These are phyloP conservation scores for Pleurotus cornucopiae DNA, from an alignment of 768 basidiomycete species.

Conservation along the genomic window DNA sequence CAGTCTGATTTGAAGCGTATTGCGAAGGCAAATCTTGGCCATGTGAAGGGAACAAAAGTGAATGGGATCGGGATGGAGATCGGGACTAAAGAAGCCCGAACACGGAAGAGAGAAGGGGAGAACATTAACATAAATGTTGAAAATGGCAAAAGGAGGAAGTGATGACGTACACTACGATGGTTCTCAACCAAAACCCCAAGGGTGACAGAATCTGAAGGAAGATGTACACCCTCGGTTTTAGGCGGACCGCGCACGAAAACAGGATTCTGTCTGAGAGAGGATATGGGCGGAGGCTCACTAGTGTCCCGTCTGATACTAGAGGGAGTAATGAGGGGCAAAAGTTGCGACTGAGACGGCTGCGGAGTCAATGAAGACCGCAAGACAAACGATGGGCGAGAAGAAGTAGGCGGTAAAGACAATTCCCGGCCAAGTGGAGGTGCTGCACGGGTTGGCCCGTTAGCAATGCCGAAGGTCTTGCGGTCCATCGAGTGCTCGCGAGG, in stretches of 20 bases:
- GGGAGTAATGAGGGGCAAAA: not conserved
- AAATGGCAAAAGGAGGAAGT: constrained; percentile 1
- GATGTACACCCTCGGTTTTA: constrained; percentile 21
- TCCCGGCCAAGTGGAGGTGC: constrained; percentile 31
- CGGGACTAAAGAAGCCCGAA: constrained; percentile 28
- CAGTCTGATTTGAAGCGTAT: not conserved
- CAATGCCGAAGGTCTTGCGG: constrained; percentile 13
- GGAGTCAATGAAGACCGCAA: constrained; percentile 72
- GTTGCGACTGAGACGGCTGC: constrained; percentile 34
- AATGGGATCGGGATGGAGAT: constrained; percentile 49
- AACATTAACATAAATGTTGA: not conserved
- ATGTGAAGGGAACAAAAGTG: constrained; percentile 40
- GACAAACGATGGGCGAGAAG: constrained; percentile 48
- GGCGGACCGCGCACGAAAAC: constrained; percentile 64
- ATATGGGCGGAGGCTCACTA: constrained; percentile 70
- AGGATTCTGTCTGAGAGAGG: constrained; percentile 58
- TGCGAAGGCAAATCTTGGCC: constrained; percentile 23
- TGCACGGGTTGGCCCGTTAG: not conserved
- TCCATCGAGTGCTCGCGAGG: constrained; percentile 39
- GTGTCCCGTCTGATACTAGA: constrained; percentile 34
- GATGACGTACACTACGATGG: constrained; percentile 46
- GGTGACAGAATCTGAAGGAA: constrained; percentile 38
- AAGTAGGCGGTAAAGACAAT: constrained; percentile 41
- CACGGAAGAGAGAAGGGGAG: constrained; percentile 7
- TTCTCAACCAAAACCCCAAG: constrained; percentile 58